phyloP scores from a whole-genome alignment of 1,284 basidiomycete genomes.

The Ceratobasidium sp. region DNA sequence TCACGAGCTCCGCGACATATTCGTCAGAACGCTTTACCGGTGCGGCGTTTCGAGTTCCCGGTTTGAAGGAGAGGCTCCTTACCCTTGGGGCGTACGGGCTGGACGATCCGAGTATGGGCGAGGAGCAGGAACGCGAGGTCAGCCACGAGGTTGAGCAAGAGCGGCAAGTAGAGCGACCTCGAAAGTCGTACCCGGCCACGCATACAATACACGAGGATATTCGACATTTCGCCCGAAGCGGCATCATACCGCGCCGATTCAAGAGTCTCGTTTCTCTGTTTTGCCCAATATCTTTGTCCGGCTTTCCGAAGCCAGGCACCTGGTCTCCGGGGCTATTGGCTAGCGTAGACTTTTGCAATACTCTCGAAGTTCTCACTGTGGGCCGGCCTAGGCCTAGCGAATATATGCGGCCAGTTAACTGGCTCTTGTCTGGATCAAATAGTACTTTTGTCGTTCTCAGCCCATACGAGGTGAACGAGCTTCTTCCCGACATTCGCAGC shows the following conservation, averaged over 20 bases:
- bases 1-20: background rate
- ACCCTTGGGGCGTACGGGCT: conserved; percentile 55
- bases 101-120: conserved; percentile 55
- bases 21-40: background rate
- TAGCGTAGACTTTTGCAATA: conserved; percentile 55
- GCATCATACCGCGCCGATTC: background rate
- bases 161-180: conserved; percentile 37
- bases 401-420: conserved; percentile 52
- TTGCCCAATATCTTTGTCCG: background rate
- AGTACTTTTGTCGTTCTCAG: conserved; percentile 61
- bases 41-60: background rate
- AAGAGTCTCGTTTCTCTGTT: background rate
- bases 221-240: conserved; percentile 8
- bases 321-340: conserved; percentile 2
- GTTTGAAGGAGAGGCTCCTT: conserved; percentile 51
- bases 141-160: conserved; percentile 46
- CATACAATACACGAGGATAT: conserved; percentile 16
- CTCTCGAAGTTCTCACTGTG: conserved; percentile 44
- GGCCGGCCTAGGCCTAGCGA: background rate
- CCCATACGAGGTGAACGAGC: conserved; percentile 62
- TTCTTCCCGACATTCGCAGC: conserved; percentile 56
- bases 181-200: conserved; percentile 4
- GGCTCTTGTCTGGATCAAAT: conserved; percentile 61
- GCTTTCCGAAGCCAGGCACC: background rate
- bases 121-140: conserved; percentile 68